Conservation (phyloP, 768 basidiomycete genomes). For the Mycena belliarum region DNA sequence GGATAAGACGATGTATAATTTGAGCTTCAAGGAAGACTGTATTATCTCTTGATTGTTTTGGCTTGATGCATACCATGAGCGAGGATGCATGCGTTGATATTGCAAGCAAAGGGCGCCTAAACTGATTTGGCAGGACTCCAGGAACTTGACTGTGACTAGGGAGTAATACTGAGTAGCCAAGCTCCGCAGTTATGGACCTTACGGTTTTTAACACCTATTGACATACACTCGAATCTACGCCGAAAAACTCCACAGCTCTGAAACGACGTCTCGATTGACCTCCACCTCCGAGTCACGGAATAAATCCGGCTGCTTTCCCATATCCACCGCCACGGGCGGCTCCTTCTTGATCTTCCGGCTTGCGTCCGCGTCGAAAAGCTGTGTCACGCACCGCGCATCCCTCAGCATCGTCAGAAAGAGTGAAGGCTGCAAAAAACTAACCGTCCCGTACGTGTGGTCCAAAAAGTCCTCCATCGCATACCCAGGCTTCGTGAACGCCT, state of each 20-base stretch:
- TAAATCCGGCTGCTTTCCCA: conserved; percentile 32
- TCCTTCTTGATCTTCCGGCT: conserved; percentile 81
- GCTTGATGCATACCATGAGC: too few relatives aligned
- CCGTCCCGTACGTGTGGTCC: conserved; percentile 89
- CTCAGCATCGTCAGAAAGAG: conserved; percentile 4
- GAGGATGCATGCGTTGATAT: too few relatives aligned
- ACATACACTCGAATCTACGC: too few relatives aligned
- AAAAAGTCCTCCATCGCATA: conserved; percentile 95
- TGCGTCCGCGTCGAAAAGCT: conserved; percentile 88
- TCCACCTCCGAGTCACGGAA: conserved; percentile 23
- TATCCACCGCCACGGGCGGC: conserved; percentile 55
- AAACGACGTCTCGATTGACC: conserved; percentile 37
- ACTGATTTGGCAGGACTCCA: too few relatives aligned
- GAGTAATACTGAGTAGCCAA: too few relatives aligned
- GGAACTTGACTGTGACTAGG: too few relatives aligned
- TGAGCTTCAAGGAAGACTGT: conserved; percentile 94
- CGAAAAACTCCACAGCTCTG: conserved; percentile 50
- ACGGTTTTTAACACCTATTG: too few relatives aligned
- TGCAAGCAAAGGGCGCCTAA: too few relatives aligned
- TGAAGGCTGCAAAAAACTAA: conserved; percentile 39
- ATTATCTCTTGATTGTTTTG: conserved; percentile 40
- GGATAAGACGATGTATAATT: conserved; percentile 92
- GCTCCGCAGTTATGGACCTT: too few relatives aligned
- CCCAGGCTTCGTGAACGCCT: conserved; percentile 91
- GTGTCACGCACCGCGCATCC: too few relatives aligned